Evolutionary conservation across 768 basidiomycete genomes (phyloP).

Genomic region (Tylopilus rubrobrunneus): DNA sequence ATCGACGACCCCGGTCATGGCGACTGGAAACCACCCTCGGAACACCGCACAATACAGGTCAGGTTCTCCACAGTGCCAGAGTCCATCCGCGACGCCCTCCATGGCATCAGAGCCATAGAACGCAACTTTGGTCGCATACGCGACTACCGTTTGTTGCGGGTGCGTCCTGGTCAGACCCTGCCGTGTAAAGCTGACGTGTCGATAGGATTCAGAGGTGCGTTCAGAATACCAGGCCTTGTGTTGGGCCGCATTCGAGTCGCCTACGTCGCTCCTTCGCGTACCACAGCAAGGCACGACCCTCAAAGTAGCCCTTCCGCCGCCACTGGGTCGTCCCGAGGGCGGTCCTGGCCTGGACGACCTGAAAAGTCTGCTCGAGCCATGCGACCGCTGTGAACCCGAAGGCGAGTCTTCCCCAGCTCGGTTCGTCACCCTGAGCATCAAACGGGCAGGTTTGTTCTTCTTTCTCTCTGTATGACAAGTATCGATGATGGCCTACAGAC

Average conservation of each 20-base stretch:
- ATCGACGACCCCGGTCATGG: slow-evolving; percentile 25
- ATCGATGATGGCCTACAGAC: slow-evolving; percentile 6
- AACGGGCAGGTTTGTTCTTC: slow-evolving; percentile 24
- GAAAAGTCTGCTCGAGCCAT: slow-evolving; percentile 23
- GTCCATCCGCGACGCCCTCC: slow-evolving; percentile 48
- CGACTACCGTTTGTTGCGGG: slow-evolving; percentile 41
- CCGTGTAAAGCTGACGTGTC: background rate
- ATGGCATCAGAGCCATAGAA: slow-evolving; percentile 54
- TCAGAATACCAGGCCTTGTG: slow-evolving; percentile 41
- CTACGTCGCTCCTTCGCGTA: slow-evolving; percentile 38
- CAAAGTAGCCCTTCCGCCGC: slow-evolving; percentile 28
- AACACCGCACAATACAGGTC: slow-evolving; percentile 34
- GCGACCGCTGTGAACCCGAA: slow-evolving; percentile 2
- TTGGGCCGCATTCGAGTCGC: slow-evolving; percentile 44
- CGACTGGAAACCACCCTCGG: slow-evolving; percentile 9
- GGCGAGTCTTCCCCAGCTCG: slow-evolving; percentile 7
- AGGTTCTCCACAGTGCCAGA: slow-evolving; percentile 38
- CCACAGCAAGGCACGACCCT: slow-evolving; percentile 29
- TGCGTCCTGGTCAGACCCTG: slow-evolving; percentile 18
- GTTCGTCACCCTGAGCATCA: slow-evolving; percentile 14
- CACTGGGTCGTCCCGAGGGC: slow-evolving; percentile 22
- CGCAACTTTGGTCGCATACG: slow-evolving; percentile 47
- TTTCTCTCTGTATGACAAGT: background rate
- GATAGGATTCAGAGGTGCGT: slow-evolving; percentile 46
- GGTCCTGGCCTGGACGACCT: slow-evolving; percentile 34